Percentiles rank a stretch among this genome's conserved stretches.
Conservation (phyloP, 345 rosid genomes). For the Salix suchowensis region DNA sequence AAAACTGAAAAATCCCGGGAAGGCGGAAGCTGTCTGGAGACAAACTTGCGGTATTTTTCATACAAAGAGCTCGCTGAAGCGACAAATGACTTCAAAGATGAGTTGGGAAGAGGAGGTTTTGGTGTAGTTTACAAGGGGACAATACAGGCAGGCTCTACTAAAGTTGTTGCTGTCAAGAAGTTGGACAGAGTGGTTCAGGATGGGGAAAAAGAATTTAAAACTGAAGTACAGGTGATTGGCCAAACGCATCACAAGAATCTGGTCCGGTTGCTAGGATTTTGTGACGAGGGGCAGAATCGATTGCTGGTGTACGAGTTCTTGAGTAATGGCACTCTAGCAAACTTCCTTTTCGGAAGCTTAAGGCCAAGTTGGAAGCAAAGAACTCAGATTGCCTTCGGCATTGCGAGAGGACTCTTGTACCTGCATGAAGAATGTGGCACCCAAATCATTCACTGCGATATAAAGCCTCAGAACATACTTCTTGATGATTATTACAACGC, state of each 20-base stretch:
- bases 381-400: constrained; percentile 25
- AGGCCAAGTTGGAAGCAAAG: constrained; percentile 30
- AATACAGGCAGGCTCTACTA: background rate
- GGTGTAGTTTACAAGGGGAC: constrained; percentile 36
- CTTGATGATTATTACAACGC: constrained; percentile 21
- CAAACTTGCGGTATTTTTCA: constrained; percentile 14
- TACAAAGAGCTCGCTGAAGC: constrained; percentile 25
- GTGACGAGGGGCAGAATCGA: constrained; percentile 31
- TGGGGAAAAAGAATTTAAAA: constrained; percentile 24
- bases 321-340: constrained; percentile 30
- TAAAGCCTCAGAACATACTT: constrained; percentile 40
- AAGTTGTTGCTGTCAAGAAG: constrained; percentile 27
- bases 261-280: constrained; percentile 35
- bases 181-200: constrained; percentile 14
- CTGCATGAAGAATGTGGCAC: constrained; percentile 37
- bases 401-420: constrained; percentile 34
- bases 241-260: constrained; percentile 42
- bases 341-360: constrained; percentile 13
- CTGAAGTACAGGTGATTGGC: constrained; percentile 34
- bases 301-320: constrained; percentile 34
- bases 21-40: background rate
- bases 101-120: constrained; percentile 28
- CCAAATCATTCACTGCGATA: constrained; percentile 37
- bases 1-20: background rate
- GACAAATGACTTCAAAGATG: constrained; percentile 23